Percentiles rank a stretch among this genome's conserved stretches.
phyloP scores from a whole-genome alignment of 1,284 basidiomycete species.

The Marasmius fiardii region DNA sequence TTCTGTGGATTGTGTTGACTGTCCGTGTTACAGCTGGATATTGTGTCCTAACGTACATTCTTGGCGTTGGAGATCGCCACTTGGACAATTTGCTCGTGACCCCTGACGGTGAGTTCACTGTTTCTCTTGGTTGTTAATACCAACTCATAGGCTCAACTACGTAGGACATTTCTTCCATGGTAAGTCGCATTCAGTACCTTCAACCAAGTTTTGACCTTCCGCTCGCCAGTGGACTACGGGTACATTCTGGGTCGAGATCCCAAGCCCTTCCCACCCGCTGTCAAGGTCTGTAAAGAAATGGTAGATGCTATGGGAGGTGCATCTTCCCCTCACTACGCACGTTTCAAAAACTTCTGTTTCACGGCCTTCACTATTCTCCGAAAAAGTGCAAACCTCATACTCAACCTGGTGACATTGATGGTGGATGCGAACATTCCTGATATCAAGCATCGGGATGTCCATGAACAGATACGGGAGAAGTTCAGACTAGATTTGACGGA shows the following conservation, averaged over 20 bases:
- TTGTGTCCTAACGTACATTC: conserved; percentile 95
- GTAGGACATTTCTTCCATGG: conserved; percentile 89
- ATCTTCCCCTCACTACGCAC: conserved; percentile 86
- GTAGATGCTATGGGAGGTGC: conserved; percentile 98
- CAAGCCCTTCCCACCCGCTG: conserved; percentile 96
- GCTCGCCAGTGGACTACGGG: conserved; percentile 86
- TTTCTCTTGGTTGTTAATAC: not conserved
- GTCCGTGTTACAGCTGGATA: conserved; percentile 81
- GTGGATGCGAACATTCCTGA: conserved; percentile 98
- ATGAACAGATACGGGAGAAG: conserved; percentile 92
- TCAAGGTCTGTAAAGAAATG: conserved; percentile 99
- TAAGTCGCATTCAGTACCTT: conserved; percentile 24
- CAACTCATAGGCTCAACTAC: not conserved
- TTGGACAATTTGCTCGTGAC: conserved; percentile 93
- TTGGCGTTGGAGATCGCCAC: conserved; percentile 97
- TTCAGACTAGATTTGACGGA: conserved; percentile 92
- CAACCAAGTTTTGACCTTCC: conserved; percentile 14
- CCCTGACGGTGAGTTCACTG: conserved; percentile 71
- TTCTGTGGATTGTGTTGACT: conserved; percentile 5
- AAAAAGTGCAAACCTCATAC: conserved; percentile 96
- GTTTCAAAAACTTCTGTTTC: conserved; percentile 95
- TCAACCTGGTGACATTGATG: conserved; percentile 97
- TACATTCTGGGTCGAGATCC: conserved; percentile 98
- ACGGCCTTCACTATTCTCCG: conserved; percentile 95
- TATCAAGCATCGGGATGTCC: conserved; percentile 88